A percentile compares a stretch with the other conserved stretches of the same genome.
phyloP scores from a whole-genome alignment of 257 asterid species.

The Solanum ossicruentum region DNA sequence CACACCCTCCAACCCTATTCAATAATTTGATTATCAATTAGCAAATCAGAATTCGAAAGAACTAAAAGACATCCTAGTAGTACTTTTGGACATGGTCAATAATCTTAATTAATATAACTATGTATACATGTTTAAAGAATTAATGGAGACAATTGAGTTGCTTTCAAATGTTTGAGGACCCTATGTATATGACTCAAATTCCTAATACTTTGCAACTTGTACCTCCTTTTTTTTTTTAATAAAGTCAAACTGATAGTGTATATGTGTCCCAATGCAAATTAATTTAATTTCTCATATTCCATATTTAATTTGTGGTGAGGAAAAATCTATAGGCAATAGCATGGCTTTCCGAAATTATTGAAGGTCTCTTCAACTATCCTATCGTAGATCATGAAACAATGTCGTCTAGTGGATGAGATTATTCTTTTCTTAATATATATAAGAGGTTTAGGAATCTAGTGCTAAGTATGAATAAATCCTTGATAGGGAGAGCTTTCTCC shows the following conservation, averaged over 20 bases:
- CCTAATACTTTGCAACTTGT: background rate
- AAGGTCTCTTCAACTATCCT: background rate
- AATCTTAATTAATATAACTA: background rate
- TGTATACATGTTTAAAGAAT: background rate
- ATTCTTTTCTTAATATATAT: too few relatives aligned
- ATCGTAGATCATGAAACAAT: background rate
- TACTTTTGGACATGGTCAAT: background rate
- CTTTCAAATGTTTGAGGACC: background rate
- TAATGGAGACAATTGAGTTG: background rate
- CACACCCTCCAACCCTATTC: background rate
- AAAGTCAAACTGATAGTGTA: background rate
- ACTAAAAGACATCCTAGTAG: background rate
- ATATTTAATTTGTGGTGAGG: background rate
- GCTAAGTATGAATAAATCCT: too few relatives aligned
- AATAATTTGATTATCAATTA: background rate
- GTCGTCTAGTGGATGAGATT: too few relatives aligned
- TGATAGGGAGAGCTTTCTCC: too few relatives aligned
- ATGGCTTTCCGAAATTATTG: background rate
- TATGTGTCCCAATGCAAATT: background rate
- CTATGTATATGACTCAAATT: background rate
- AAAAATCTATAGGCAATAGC: background rate
- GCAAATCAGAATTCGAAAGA: background rate
- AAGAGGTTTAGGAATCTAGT: too few relatives aligned
- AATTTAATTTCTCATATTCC: background rate
- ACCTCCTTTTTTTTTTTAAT: background rate